phyloP scores from a whole-genome alignment of 179 eudicot genomes.

The Beta corolliflora region DNA sequence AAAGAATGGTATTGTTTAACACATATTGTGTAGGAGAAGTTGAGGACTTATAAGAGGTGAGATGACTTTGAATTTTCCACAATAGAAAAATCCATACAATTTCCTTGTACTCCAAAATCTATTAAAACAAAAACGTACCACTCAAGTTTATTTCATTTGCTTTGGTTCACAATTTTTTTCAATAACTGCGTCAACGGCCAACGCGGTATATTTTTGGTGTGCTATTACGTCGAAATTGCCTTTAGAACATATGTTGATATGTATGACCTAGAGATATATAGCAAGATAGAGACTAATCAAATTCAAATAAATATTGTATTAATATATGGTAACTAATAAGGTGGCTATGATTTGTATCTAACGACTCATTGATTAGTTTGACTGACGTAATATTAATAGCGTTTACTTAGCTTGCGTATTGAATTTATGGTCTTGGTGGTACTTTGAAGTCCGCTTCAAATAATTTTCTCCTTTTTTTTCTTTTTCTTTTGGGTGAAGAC shows the following conservation, averaged over 20 bases:
- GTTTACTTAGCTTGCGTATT: neutral
- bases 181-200: neutral
- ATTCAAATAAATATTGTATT: too few species aligned
- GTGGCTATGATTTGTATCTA: slow-evolving; percentile 6
- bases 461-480: too few species aligned
- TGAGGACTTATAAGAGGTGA: neutral
- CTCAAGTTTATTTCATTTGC: neutral
- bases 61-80: slow-evolving; percentile 21
- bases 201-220: neutral
- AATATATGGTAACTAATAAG: neutral
- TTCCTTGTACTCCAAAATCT: slow-evolving; percentile 18
- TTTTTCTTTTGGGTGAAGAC: too few species aligned
- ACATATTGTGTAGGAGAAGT: slow-evolving; percentile 6
- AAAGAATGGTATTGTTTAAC: slow-evolving; percentile 8
- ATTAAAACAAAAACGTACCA: neutral
- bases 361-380: slow-evolving; percentile 1
- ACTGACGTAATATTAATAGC: neutral
- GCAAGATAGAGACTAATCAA: too few species aligned
- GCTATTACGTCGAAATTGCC: neutral
- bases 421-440: neutral
- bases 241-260: neutral
- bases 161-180: neutral
- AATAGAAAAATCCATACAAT: slow-evolving; percentile 14
- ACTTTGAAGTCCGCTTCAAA: neutral
- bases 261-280: too few species aligned